These are phyloP conservation scores for Cymbidium sinense DNA, from an alignment of 106 monocot species.

Conservation along the genomic window DNA sequence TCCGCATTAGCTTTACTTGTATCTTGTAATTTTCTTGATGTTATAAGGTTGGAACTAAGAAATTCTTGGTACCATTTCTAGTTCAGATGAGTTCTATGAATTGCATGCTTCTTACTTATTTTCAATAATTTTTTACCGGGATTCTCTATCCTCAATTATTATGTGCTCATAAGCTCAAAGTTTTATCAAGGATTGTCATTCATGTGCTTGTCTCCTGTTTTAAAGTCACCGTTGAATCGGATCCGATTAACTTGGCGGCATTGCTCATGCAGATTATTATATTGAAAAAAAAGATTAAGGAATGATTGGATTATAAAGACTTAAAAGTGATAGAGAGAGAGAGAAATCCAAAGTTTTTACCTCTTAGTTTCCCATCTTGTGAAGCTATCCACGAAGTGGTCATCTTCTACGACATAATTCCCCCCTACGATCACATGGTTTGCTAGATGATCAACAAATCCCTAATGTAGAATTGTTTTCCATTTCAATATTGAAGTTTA, in stretches of 20 bases:
- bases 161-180: background rate
- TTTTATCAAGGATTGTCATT: background rate
- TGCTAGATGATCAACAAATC: conserved; percentile 1
- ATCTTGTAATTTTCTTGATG: background rate
- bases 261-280: conserved; percentile 14
- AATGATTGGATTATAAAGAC: conserved; percentile 16
- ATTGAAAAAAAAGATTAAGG: conserved; percentile 6
- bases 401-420: background rate
- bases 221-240: background rate
- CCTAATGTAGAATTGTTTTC: background rate
- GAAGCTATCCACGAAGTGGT: conserved; percentile 10
- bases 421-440: conserved; percentile 1
- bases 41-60: background rate
- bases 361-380: conserved; percentile 9
- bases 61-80: background rate
- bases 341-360: background rate
- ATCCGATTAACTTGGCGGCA: conserved; percentile 12
- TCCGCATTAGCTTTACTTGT: background rate
- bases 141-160: background rate
- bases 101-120: background rate
- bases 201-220: conserved; percentile 2
- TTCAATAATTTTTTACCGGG: background rate
- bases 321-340: conserved; percentile 7
- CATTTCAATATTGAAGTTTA: conserved; percentile 7
- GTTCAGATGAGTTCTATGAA: background rate